These are phyloP conservation scores for Fusarium avenaceum DNA, from an alignment of 2,329 filamentous ascomycete genomes.

Conservation along the genomic window DNA sequence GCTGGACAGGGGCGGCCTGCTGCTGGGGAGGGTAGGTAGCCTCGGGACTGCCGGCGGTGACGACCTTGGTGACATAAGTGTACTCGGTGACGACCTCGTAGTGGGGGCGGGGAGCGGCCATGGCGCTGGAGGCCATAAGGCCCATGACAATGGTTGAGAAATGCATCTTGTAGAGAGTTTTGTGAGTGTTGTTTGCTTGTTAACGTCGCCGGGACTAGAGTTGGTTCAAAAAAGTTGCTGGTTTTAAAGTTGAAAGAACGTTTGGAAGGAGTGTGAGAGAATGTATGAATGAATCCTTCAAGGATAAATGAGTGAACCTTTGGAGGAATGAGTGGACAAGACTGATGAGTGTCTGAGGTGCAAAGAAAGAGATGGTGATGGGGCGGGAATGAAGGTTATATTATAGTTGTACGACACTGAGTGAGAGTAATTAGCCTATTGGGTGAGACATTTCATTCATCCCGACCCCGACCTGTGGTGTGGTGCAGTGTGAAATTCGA, in stretches of 20 bases:
- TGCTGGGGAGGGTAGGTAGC: conserved; percentile 6
- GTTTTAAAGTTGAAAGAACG: conserved; percentile 8
- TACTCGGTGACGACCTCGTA: conserved; percentile 35
- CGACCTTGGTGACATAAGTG: conserved; percentile 29
- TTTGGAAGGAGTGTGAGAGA: conserved; percentile 33
- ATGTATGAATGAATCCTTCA: conserved; percentile 30
- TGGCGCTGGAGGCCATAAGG: conserved; percentile 39
- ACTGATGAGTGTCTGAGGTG: conserved; percentile 36
- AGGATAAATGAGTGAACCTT: conserved; percentile 35
- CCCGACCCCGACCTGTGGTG: conserved; percentile 26
- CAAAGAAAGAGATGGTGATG: conserved; percentile 8
- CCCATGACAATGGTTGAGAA: conserved; percentile 35
- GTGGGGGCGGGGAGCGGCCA: conserved; percentile 27
- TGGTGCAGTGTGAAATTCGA: conserved; percentile 20
- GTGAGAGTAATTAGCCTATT: conserved; percentile 17
- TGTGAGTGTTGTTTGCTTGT: conserved; percentile 3
- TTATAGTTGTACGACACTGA: conserved; percentile 34
- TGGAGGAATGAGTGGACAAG: conserved; percentile 38
- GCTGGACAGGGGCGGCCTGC: conserved; percentile 1
- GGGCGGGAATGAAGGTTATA: conserved; percentile 36
- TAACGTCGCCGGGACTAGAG: conserved; percentile 40
- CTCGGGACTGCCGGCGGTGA: conserved; percentile 26
- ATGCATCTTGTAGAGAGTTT: conserved; percentile 39
- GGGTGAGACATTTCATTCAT: conserved; percentile 9
- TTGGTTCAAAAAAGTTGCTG: conserved; percentile 1